Evolutionary conservation across 1,284 basidiomycete genomes (phyloP).

Genomic region (Cryptococcus sp.): DNA sequence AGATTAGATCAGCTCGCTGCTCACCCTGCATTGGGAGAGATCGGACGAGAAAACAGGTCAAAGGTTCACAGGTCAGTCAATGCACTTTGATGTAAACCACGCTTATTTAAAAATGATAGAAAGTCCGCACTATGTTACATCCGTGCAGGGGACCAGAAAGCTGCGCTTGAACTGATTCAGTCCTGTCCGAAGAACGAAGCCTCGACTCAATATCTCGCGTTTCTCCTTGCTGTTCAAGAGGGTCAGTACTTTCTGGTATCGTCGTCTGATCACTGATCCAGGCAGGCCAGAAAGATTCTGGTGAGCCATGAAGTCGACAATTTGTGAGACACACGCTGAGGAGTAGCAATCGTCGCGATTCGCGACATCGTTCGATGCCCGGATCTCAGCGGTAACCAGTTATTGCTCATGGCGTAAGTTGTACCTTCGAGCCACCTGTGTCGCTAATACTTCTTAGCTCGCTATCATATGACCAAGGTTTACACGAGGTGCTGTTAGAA

Average conservation of each 20-base stretch:
- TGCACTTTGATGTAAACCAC: neutral
- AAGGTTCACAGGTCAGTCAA: neutral
- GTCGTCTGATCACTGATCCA: no score
- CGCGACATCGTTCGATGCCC: neutral
- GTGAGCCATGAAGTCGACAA: no score
- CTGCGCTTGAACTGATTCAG: neutral
- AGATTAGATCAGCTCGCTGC: neutral
- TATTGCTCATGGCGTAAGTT: neutral
- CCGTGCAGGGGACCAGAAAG: neutral
- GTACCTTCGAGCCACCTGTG: neutral
- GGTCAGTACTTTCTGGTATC: neutral
- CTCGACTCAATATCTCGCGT: neutral
- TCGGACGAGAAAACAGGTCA: neutral
- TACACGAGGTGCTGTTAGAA: neutral
- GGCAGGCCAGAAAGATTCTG: no score
- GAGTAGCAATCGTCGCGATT: neutral
- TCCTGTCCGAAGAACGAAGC: neutral
- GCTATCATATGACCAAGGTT: neutral
- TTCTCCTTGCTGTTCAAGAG: neutral
- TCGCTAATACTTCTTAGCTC: neutral
- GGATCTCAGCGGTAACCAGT: neutral
- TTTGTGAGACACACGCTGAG: no score
- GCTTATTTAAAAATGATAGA: neutral
- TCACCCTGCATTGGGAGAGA: neutral
- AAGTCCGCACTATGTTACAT: neutral